These are phyloP conservation scores for Metarhizium robertsii DNA, from an alignment of 2,329 filamentous ascomycete species.

Conservation along the genomic window DNA sequence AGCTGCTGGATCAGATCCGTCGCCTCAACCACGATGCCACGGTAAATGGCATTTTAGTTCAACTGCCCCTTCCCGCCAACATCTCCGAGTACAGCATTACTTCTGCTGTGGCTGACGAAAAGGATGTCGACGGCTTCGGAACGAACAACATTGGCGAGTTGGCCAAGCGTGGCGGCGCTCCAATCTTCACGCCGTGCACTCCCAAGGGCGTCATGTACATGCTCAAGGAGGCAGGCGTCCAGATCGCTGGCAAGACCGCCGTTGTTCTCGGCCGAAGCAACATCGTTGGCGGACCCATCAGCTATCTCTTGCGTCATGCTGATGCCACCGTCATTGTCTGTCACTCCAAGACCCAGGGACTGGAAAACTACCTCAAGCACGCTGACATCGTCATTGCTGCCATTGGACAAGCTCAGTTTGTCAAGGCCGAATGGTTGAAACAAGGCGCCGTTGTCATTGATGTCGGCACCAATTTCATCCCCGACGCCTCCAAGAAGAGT, in stretches of 20 bases:
- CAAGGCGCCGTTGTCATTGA: slow-evolving; percentile 92
- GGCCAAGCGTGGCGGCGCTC: slow-evolving; percentile 85
- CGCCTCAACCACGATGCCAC: slow-evolving; percentile 76
- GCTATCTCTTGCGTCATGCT: slow-evolving; percentile 88
- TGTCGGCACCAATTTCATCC: slow-evolving; percentile 93
- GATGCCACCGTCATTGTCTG: slow-evolving; percentile 96
- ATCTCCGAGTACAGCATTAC: slow-evolving; percentile 87
- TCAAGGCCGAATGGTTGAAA: slow-evolving; percentile 95
- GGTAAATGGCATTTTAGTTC: slow-evolving; percentile 88
- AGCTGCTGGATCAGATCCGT: slow-evolving; percentile 75
- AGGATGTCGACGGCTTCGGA: slow-evolving; percentile 97
- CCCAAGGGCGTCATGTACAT: slow-evolving; percentile 96
- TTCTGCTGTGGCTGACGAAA: slow-evolving; percentile 82
- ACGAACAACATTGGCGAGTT: slow-evolving; percentile 92
- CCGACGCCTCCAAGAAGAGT: slow-evolving; percentile 82
- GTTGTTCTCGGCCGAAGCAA: slow-evolving; percentile 93
- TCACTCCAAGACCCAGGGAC: slow-evolving; percentile 74
- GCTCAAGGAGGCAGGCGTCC: slow-evolving; percentile 72
- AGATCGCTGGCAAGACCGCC: slow-evolving; percentile 81
- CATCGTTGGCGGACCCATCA: slow-evolving; percentile 94
- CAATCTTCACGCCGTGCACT: slow-evolving; percentile 88
- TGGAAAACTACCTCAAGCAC: slow-evolving; percentile 65
- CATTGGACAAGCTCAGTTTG: slow-evolving; percentile 77
- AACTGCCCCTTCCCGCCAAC: slow-evolving; percentile 81
- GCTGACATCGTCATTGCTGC: slow-evolving; percentile 90